Percentiles rank a stretch among this genome's conserved stretches.
Conservation (phyloP, 2,329 filamentous ascomycete genomes). For the Coleophoma cylindrospora region DNA sequence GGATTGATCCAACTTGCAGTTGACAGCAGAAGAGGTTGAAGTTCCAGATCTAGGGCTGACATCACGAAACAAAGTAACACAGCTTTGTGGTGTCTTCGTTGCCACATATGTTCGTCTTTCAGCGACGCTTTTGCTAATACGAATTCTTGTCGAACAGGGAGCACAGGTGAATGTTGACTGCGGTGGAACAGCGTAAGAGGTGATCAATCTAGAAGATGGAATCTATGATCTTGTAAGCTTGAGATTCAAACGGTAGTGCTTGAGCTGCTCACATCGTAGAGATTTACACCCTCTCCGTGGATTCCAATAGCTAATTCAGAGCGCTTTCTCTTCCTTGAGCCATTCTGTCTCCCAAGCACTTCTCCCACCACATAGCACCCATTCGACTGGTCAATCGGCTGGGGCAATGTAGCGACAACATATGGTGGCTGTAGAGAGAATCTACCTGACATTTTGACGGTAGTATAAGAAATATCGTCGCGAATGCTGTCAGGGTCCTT, state of each 20-base stretch:
- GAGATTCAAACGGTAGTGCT: not conserved
- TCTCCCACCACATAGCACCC: slow-evolving; percentile 53
- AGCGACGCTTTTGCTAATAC: slow-evolving; percentile 37
- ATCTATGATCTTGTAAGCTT: slow-evolving; percentile 37
- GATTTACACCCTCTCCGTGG: slow-evolving; percentile 60
- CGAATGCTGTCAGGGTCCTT: no score
- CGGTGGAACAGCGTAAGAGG: slow-evolving; percentile 62
- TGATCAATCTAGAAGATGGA: slow-evolving; percentile 55
- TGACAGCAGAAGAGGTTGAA: slow-evolving; percentile 44
- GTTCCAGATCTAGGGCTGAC: slow-evolving; percentile 44
- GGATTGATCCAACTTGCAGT: slow-evolving; percentile 35
- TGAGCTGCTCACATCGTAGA: slow-evolving; percentile 52
- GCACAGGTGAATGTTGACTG: slow-evolving; percentile 60
- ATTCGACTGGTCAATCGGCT: slow-evolving; percentile 47
- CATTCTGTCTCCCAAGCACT: slow-evolving; percentile 53
- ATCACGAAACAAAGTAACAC: slow-evolving; percentile 57
- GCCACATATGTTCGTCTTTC: slow-evolving; percentile 58
- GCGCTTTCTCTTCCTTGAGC: slow-evolving; percentile 56
- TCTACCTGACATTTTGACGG: slow-evolving; percentile 31
- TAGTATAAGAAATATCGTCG: not conserved
- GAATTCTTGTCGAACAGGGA: slow-evolving; percentile 50
- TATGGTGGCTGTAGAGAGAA: slow-evolving; percentile 62
- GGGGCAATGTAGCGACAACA: slow-evolving; percentile 53
- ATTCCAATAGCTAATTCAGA: slow-evolving; percentile 59
- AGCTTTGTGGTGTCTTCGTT: slow-evolving; percentile 39